A percentile compares a stretch with the other conserved stretches of the same genome.
Conservation (phyloP, 345 rosid genomes). For the Gossypium turneri region DNA sequence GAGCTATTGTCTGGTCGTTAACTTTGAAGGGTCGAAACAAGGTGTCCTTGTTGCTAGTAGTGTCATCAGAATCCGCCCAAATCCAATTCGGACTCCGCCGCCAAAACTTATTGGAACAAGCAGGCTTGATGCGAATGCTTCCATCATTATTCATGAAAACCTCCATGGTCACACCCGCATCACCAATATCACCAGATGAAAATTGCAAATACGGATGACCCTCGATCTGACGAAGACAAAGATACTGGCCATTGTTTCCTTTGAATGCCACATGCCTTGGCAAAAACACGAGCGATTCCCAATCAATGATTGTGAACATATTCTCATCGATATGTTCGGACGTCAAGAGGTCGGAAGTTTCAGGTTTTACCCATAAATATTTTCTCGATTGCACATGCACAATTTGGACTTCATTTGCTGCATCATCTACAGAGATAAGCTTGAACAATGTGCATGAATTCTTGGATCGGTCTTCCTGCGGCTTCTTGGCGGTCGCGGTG, state of each 20-base stretch:
- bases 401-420: not conserved
- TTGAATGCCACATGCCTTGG: constrained; percentile 1
- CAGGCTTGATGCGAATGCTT: not conserved
- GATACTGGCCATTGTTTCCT: not conserved
- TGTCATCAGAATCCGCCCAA: not conserved
- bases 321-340: not conserved
- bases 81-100: not conserved
- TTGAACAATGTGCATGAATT: not conserved
- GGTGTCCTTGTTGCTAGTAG: not conserved
- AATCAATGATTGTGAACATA: not conserved
- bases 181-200: not conserved
- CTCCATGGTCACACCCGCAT: not conserved
- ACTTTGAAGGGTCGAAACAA: not conserved
- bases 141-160: not conserved
- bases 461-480: not conserved
- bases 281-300: not conserved
- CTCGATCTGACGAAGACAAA: not conserved
- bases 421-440: not conserved
- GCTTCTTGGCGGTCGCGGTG: not conserved
- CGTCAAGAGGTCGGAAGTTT: not conserved
- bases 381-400: not conserved
- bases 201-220: not conserved
- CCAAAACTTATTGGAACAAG: not conserved
- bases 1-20: not conserved
- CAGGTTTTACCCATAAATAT: not conserved